Base-by-base conservation (phyloP, 352 stramenopile species). In the Phytophthora tentaculata region DNA sequence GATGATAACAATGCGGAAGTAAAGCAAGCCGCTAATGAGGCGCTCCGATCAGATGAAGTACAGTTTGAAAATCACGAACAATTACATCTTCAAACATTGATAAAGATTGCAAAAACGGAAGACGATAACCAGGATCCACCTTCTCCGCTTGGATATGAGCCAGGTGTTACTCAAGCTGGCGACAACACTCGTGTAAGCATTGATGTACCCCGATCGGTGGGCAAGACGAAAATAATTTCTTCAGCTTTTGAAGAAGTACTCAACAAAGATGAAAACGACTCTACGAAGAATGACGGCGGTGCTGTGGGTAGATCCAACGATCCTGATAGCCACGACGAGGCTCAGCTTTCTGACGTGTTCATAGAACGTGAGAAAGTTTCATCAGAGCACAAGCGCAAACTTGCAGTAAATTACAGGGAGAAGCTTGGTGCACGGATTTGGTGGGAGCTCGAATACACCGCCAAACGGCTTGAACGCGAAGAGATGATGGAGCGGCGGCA, bases 361-460 rank as follows among this genome's bases (percentile, higher is more conserved):
- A 37, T 17, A 2, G 2, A 50, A 55, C 47, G 1, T 7, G 14
- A 26, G 23, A 41, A 20, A 14, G 3, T 50, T 1, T 16, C 23
- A 22, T 7, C 14, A 41, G 19, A n/a, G 20, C 52, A 52, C 41
- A 71, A 54, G 23, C 26, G 13, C 17, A 59, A 55, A 17, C 22
- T 17, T 24, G 8, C 48, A 26, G 41, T 65, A 23, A 71, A 71
- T 52, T 74, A 74, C 52, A 74, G 66, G 43, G 60, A 77, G 28
- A 91, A 93, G 35, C 68, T 93, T 0, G 83, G 83, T 16, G 72
- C 76, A 26, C 79, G 72, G 43, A 61, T 88, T 17, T 94, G 83
- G 85, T 94, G 79, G 78, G 79, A 90, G 45, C 68, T 94, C 0
- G 78, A 89, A 26, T 90, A 90, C 55, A 77, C 67, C 0, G 79